These are phyloP conservation scores for Sporothrix sp. DNA, from an alignment of 2,329 filamentous ascomycete species.

Conservation along the genomic window DNA sequence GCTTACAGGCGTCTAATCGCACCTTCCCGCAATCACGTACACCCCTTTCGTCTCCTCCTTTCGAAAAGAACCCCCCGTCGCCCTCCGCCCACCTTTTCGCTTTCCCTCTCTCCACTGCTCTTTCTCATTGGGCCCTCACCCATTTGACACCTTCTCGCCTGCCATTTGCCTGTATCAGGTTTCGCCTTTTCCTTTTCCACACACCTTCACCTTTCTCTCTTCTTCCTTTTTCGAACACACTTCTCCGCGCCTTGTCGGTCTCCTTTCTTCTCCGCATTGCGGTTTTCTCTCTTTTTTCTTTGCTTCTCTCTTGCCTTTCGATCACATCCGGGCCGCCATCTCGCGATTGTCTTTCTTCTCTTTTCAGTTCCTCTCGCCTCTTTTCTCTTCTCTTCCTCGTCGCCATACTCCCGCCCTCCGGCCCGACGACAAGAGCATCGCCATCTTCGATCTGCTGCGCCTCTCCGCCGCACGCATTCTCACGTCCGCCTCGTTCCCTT, in stretches of 20 bases:
- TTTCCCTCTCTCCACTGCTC: constrained; percentile 2
- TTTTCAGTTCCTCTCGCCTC: constrained; percentile 10
- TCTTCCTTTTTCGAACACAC: background rate
- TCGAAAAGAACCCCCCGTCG: background rate
- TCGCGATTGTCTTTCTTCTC: background rate
- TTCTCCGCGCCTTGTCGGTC: background rate
- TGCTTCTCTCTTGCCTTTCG: background rate
- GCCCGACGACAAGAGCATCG: background rate
- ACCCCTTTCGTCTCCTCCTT: constrained; percentile 2
- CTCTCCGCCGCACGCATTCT: background rate
- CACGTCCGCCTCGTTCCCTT: background rate
- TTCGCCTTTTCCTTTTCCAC: background rate
- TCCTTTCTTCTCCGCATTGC: background rate
- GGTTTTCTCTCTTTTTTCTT: background rate
- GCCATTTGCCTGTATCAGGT: constrained; percentile 7
- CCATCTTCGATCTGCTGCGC: background rate
- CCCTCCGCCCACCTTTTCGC: background rate
- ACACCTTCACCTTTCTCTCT: background rate
- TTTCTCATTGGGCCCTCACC: constrained; percentile 11
- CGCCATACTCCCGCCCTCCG: background rate
- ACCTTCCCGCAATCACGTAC: constrained; percentile 2
- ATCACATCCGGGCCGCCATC: background rate
- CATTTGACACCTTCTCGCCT: constrained; percentile 12
- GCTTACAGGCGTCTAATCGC: constrained; percentile 3
- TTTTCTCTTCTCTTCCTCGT: background rate